Evolutionary conservation across 768 basidiomycete genomes (phyloP), one percentile per base, ranked within the genome.

Genomic region (Mycena sanguinolenta): DNA sequence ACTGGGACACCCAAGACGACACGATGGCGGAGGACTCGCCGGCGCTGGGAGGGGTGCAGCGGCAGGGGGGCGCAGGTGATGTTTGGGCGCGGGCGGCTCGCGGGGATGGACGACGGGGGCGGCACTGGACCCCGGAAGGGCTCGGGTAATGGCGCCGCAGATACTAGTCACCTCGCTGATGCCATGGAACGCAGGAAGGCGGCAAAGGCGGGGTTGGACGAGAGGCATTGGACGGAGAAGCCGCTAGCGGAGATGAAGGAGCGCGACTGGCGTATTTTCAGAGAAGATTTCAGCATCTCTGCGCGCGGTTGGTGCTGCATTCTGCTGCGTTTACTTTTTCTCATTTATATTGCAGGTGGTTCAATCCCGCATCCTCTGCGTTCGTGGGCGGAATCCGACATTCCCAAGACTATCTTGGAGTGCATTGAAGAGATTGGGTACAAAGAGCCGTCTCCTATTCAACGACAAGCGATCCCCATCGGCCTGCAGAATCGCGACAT

Each of bases 401-500:
- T 99, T 54, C 97, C 96, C 12, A 81, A 86, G 70, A 73, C 84
- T 16, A 92, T 99, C 54, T 82, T 97, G 53, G 91, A 91, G 54
- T 90, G 95, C 66, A 95, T 99, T 61, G 96, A 94, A 34, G 84
- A 88, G 76, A 92, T 99, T 80, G 98, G 98, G 0, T 99, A 99
- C 85, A 96, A 95, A 76, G 97, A 99, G 69, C 98, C 98, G 1
- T 95, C 94, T 39, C 91, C 98, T 8, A 99, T 99, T 78, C 98
- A 99, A 81, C 88, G 98, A 42, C 98, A 99, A 79, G 98, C 98
- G 10, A 99, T 99, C 71, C 98, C 98, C n/a, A 98, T 99, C 68
- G 98, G 98, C 54, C 81, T 99, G 72, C 95, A 97, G 78, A 96
- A 97, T 77, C 89, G 98, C 59, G 98, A 99, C 80, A 91, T 99